A percentile compares a stretch with the other conserved stretches of the same genome.
These are phyloP conservation scores for Kodamaea plutei DNA, from an alignment of 1,139 yeast species.

Conservation along the genomic window DNA sequence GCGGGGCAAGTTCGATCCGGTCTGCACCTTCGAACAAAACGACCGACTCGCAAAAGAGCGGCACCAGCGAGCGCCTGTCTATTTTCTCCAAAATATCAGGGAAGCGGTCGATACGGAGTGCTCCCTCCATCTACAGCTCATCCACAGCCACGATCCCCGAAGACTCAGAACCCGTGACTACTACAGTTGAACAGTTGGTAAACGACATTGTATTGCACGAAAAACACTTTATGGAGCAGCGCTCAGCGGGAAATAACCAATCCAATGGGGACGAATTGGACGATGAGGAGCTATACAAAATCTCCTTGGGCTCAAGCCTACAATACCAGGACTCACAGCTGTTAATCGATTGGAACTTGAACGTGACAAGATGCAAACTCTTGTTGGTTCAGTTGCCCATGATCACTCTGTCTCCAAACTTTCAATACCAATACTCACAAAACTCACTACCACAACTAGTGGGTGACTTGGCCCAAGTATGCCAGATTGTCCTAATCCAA, in stretches of 20 bases:
- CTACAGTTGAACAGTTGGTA: conserved; percentile 44
- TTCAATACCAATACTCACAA: conserved; percentile 31
- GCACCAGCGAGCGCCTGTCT: conserved; percentile 10
- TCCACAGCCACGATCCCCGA: conserved; percentile 48
- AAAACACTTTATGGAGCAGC: conserved; percentile 22
- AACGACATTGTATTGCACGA: conserved; percentile 44
- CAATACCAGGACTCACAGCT: conserved; percentile 39
- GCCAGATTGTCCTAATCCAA: conserved; percentile 39
- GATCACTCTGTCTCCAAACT: conserved; percentile 37
- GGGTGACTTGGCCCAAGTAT: conserved; percentile 41
- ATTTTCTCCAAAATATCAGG: conserved; percentile 29
- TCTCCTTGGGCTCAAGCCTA: conserved; percentile 40
- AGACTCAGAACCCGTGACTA: conserved; percentile 41
- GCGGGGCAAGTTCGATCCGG: conserved; percentile 25
- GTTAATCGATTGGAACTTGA: conserved; percentile 46
- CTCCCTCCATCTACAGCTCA: conserved; percentile 41
- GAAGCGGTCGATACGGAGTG: conserved; percentile 37
- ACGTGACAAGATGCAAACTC: conserved; percentile 44
- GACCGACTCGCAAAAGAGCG: conserved; percentile 20
- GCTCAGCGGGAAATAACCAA: neutral
- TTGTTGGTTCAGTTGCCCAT: conserved; percentile 37
- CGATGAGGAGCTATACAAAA: conserved; percentile 31
- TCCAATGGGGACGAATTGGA: conserved; percentile 11
- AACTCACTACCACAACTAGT: conserved; percentile 38
- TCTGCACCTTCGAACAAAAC: conserved; percentile 27